Conservation (phyloP, 2,329 filamentous ascomycete genomes). For the Trichoderma pleuroti region DNA sequence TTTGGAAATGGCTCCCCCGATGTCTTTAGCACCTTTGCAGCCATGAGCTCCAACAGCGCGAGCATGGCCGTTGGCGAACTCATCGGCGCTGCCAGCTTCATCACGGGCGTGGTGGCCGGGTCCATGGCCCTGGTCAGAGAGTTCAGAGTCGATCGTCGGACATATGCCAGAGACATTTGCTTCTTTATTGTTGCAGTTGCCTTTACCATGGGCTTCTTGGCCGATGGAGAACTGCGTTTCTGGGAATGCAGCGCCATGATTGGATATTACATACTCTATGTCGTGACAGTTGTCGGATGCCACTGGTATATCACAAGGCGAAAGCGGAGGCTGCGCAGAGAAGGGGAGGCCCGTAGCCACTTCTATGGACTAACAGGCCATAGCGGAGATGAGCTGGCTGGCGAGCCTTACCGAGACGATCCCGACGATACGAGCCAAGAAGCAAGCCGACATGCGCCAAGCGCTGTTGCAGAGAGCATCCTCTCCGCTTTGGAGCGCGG, state of each 20-base stretch:
- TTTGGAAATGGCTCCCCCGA: conserved; percentile 98
- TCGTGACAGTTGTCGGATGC: conserved; percentile 82
- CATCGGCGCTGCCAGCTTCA: conserved; percentile 92
- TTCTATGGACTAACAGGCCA: conserved; percentile 57
- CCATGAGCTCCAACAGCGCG: conserved; percentile 96
- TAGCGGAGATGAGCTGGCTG: conserved; percentile 50
- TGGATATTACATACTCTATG: conserved; percentile 85
- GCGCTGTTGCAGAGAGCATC: conserved; percentile 30
- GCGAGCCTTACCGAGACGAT: conserved; percentile 62
- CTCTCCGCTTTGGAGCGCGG: conserved; percentile 44
- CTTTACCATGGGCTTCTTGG: conserved; percentile 84
- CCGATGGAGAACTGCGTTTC: conserved; percentile 75
- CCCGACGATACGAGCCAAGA: conserved; percentile 36
- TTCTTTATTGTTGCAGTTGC: conserved; percentile 86
- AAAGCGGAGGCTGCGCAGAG: conserved; percentile 57
- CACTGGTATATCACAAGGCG: conserved; percentile 76
- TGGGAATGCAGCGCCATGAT: conserved; percentile 95
- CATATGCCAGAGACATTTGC: conserved; percentile 84
- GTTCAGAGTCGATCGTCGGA: conserved; percentile 84
- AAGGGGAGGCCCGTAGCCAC: conserved; percentile 70
- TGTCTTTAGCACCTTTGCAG: conserved; percentile 97
- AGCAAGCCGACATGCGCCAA: conserved; percentile 20
- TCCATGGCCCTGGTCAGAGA: conserved; percentile 97
- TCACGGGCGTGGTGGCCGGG: conserved; percentile 91
- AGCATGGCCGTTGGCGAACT: conserved; percentile 94